Base-by-base conservation (phyloP, 2,329 filamentous ascomycete genomes). In the Aureobasidium sp. region DNA sequence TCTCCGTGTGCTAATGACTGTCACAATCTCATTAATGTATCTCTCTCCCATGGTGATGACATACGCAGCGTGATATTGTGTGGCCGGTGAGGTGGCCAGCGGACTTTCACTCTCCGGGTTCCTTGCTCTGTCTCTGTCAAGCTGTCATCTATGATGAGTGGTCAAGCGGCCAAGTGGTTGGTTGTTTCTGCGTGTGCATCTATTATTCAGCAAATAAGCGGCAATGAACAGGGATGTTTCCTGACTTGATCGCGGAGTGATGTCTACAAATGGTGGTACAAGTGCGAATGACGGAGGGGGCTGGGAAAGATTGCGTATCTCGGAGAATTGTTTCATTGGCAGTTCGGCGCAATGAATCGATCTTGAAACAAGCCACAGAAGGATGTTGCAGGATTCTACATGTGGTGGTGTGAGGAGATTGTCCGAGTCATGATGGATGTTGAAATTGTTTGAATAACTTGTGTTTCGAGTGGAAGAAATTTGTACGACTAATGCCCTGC, bases 251-350 rank as follows among this genome's bases (percentile, higher is more conserved):
- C 15, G 24, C 50, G 22, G 19, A 29, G 5, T 40, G 35, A 42
- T 54, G 33, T 39, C 33, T 53, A 14, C n/a, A n/a, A 39, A 7
- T 22, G 19, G n/a, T 54, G 37, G 37, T 19, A 42, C 15, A 42
- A 14, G n/a, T n/a, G 37, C 37, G 37, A 17, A 58, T 58, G 54
- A 58, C 54, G 54, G 29, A 58, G 54, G 42, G 7, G 54, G 54
- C 54, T 29, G 50, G 50, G 9, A 42, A 52, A 48, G 37, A 54
- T 54, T 54, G 50, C 22, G 54, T 37, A 19, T 47, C 31, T 58
- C 54, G 42, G 54, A 58, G 19, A 24, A 58, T 48, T 58, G 39
- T 57, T 57, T 57, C 17, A 39, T 53, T 27, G 45, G 53, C 45
- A 40, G 53, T 57, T 57, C 27, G 53, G 40, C 27, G 39, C 27